Evolutionary conservation across 495 filamentous ascomycete species (phyloP).

Genomic region (Massariosphaeria phaeospora): DNA sequence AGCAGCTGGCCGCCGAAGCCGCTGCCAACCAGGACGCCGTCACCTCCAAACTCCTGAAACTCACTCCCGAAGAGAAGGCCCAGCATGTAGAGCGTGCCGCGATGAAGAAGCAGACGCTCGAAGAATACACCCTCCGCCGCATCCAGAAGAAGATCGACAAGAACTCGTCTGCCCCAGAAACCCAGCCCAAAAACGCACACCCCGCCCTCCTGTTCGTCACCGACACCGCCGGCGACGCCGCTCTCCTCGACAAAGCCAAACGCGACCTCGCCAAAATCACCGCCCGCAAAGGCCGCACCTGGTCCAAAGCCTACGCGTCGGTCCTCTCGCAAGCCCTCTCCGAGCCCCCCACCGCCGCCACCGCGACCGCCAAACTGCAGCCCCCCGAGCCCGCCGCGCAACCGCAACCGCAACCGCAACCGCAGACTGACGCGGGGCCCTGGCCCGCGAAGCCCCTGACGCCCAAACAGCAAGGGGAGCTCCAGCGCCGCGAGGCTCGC

Average conservation of each 20-base stretch:
- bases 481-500: too few species aligned
- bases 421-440: too few species aligned
- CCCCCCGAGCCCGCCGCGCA: too few species aligned
- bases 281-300: background rate
- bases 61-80: slow-evolving; percentile 4
- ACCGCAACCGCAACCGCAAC: too few species aligned
- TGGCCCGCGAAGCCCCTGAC: too few species aligned
- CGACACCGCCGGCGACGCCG: slow-evolving; percentile 13
- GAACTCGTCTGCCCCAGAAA: background rate
- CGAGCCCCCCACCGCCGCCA: background rate
- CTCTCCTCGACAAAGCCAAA: slow-evolving; percentile 4
- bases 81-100: slow-evolving; percentile 22
- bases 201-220: slow-evolving; percentile 7
- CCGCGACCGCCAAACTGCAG: slow-evolving; percentile 1
- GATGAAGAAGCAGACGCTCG: slow-evolving; percentile 26
- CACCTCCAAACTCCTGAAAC: slow-evolving; percentile 11
- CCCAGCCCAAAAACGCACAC: background rate
- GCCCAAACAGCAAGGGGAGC: too few species aligned
- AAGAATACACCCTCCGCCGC: slow-evolving; percentile 29
- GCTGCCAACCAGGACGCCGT: background rate
- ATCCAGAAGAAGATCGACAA: slow-evolving; percentile 25
- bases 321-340: background rate
- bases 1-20: background rate
- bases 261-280: background rate
- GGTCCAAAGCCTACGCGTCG: too few species aligned